Conservation (phyloP, 345 rosid species). For the Syzygium oleosum region DNA sequence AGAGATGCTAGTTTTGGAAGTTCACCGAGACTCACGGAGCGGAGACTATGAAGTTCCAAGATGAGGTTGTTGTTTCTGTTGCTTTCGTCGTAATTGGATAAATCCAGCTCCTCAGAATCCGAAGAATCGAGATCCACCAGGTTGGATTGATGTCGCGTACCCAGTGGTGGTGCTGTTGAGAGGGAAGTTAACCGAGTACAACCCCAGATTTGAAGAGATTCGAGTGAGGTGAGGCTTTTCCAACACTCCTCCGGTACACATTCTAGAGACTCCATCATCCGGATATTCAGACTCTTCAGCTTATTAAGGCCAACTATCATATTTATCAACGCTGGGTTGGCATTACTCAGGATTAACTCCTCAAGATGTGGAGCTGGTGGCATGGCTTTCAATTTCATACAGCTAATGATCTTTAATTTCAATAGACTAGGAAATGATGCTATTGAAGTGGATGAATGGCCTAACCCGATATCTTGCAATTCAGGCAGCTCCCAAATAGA, state of each 20-base stretch:
- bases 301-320: background rate
- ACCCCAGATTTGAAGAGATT: fast-evolving
- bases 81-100: too few relatives aligned
- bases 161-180: background rate
- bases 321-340: too few relatives aligned
- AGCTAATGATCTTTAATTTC: too few relatives aligned
- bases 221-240: background rate
- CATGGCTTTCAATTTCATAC: too few relatives aligned
- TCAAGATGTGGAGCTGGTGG: too few relatives aligned
- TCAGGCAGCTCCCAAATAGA: fast-evolving
- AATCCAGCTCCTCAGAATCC: background rate
- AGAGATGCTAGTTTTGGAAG: too few relatives aligned
- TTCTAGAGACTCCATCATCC: background rate
- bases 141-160: background rate
- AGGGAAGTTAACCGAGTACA: background rate
- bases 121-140: background rate
- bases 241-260: background rate
- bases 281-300: background rate
- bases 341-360: fast-evolving
- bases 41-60: too few relatives aligned
- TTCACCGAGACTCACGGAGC: background rate
- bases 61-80: too few relatives aligned
- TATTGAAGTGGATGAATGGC: too few relatives aligned
- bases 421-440: too few relatives aligned
- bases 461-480: background rate